These are phyloP conservation scores for Exophiala viscosa DNA, from an alignment of 2,329 filamentous ascomycete species.

Conservation along the genomic window DNA sequence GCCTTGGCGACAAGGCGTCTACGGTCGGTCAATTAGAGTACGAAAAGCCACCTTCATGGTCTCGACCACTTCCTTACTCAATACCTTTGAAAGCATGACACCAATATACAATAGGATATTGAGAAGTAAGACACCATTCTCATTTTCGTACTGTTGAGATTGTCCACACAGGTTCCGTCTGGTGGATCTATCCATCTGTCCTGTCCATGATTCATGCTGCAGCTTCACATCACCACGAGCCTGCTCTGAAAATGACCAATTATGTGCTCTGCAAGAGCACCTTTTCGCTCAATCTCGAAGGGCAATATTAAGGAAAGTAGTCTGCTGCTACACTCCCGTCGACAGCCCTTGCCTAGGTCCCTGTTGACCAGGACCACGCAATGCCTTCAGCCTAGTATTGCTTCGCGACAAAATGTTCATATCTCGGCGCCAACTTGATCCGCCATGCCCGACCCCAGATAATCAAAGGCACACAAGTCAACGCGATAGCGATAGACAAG, in stretches of 20 bases:
- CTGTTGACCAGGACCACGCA: not conserved
- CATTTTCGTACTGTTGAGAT: not conserved
- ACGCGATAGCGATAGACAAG: slow-evolving; percentile 34
- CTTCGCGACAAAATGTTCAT: slow-evolving; percentile 35
- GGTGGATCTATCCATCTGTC: too few relatives aligned
- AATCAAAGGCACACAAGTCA: slow-evolving; percentile 30
- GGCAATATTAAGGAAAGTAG: too few relatives aligned
- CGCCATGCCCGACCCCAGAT: slow-evolving; percentile 36
- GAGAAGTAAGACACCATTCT: not conserved
- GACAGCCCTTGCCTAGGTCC: too few relatives aligned
- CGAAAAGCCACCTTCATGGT: not conserved
- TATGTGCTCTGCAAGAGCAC: too few relatives aligned
- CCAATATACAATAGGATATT: too few relatives aligned
- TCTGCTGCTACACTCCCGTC: too few relatives aligned
- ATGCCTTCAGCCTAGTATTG: slow-evolving; percentile 25
- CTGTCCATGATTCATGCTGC: too few relatives aligned
- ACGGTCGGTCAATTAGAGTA: not conserved
- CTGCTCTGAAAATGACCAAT: too few relatives aligned
- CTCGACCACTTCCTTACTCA: not conserved
- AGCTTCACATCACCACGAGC: too few relatives aligned
- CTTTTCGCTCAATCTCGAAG: too few relatives aligned
- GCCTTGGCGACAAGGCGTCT: not conserved
- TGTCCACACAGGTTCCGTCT: too few relatives aligned
- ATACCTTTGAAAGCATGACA: not conserved
- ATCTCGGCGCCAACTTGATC: slow-evolving; percentile 32